Evolutionary conservation across 2,329 filamentous ascomycete species (phyloP), one percentile per base, ranked within the genome.

Genomic region (Gaeumannomyces sp.): DNA sequence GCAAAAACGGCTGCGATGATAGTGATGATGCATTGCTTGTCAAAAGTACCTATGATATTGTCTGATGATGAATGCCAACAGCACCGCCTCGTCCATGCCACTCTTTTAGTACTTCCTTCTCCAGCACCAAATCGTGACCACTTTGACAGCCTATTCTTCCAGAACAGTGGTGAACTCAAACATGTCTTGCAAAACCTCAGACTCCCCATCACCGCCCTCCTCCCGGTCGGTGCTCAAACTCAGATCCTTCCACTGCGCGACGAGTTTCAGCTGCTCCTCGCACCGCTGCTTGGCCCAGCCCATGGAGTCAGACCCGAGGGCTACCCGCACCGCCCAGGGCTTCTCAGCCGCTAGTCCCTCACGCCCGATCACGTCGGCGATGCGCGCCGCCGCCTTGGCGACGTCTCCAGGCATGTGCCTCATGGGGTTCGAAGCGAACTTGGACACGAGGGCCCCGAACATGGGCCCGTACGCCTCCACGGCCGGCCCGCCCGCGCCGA

Each of bases 291-390:
- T 69, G 8, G 66, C 69, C n/a, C 64, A 69, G 16, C 68, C 70
- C 11, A 73, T 65, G 0, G 70, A 68, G 65, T 76, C 75, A 7
- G 69, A 70, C 1, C 75, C 75, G 4, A 77, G 64, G 11, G 73
- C 69, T 0, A 76, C 65, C 1, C 74, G 69, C 8, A 72, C 65
- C 0, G 71, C 67, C 69, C 71, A 73, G 4, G 67, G 60, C 61
- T 67, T 71, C 0, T 68, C 71, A 6, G 64, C 68, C 1, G 70
- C 71, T 11, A 70, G 38, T 0, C 72, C 72, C 59, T 74, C 71
- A 3, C 68, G 25, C 63, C 72, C 73, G 33, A 74, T 65, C n/a
- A 74, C 66, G 63, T 73, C 72, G 13, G 69, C 68, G 16, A 75
- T 72, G 13, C 62, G 53, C 22, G 50, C 53, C 7, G 70, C 70